phyloP scores from a whole-genome alignment of 108 stramenopile genomes.

The Skeletonema marinoi region DNA sequence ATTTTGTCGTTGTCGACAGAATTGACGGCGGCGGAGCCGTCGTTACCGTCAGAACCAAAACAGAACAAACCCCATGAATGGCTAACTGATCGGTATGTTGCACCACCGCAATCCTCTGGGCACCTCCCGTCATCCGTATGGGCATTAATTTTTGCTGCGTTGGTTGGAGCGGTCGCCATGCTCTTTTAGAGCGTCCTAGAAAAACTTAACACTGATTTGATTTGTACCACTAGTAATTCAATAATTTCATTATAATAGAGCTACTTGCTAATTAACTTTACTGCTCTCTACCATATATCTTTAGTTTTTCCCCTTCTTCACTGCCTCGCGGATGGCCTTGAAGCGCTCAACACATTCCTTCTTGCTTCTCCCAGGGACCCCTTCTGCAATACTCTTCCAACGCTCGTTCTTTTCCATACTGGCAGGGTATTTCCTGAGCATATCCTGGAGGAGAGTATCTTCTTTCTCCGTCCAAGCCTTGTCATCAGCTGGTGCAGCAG shows the following conservation, averaged over 20 bases:
- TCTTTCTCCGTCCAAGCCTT: constrained; percentile 90
- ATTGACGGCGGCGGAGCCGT: neutral
- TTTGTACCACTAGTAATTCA: neutral
- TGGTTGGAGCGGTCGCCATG: neutral
- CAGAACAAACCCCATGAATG: neutral
- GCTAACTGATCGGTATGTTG: neutral
- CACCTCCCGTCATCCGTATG: neutral
- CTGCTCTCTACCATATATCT: neutral
- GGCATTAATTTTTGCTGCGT: neutral
- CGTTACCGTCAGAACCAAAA: neutral
- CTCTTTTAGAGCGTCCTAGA: neutral
- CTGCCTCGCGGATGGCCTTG: constrained; percentile 83
- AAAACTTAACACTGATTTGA: neutral
- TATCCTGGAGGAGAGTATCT: constrained; percentile 89
- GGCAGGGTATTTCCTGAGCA: constrained; percentile 81
- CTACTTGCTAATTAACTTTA: neutral
- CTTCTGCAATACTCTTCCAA: constrained; percentile 90
- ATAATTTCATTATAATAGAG: neutral
- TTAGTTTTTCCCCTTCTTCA: constrained; percentile 56
- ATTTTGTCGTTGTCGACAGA: neutral
- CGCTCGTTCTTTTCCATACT: constrained; percentile 98
- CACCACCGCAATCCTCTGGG: neutral
- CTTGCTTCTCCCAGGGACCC: constrained; percentile 90
- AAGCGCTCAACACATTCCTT: constrained; percentile 96
- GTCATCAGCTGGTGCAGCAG: neutral